Percentiles rank a stretch among this genome's conserved stretches.
phyloP scores from a whole-genome alignment of 2,329 filamentous ascomycete species.

The Didymella pinodella region DNA sequence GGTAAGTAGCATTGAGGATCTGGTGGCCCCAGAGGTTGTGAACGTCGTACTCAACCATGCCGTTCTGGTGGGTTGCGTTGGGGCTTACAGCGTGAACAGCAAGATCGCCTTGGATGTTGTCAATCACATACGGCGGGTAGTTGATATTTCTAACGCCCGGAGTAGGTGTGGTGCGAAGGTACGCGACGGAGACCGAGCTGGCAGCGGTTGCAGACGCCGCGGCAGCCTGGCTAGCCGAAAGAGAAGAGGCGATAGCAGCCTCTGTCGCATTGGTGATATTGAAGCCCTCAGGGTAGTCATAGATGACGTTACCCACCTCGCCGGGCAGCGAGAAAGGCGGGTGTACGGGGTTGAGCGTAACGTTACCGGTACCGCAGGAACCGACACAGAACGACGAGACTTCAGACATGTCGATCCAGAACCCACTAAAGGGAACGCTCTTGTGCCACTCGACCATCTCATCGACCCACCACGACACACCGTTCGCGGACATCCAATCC shows the following conservation, averaged over 20 bases:
- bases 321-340: slow-evolving; percentile 71
- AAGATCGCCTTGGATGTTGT: slow-evolving; percentile 76
- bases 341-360: slow-evolving; percentile 73
- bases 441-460: slow-evolving; percentile 61
- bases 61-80: slow-evolving; percentile 79
- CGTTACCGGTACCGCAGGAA: slow-evolving; percentile 71
- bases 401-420: slow-evolving; percentile 70
- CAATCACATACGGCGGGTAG: slow-evolving; percentile 78
- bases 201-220: slow-evolving; percentile 47
- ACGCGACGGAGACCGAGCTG: slow-evolving; percentile 51
- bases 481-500: slow-evolving; percentile 67
- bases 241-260: slow-evolving; percentile 66
- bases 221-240: slow-evolving; percentile 59
- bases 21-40: slow-evolving; percentile 77
- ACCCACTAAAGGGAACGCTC: slow-evolving; percentile 59
- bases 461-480: slow-evolving; percentile 67
- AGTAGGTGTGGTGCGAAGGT: slow-evolving; percentile 67
- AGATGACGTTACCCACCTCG: slow-evolving; percentile 66
- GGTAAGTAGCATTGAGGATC: slow-evolving; percentile 79
- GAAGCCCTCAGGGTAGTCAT: slow-evolving; percentile 73
- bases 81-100: slow-evolving; percentile 76
- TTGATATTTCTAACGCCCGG: slow-evolving; percentile 72
- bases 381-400: slow-evolving; percentile 73
- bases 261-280: slow-evolving; percentile 73
- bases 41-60: slow-evolving; percentile 78